A percentile compares a stretch with the other conserved stretches of the same genome.
phyloP scores from a whole-genome alignment of 2,329 filamentous ascomycete genomes.

The Aspergillus pseudoviridinutans region DNA sequence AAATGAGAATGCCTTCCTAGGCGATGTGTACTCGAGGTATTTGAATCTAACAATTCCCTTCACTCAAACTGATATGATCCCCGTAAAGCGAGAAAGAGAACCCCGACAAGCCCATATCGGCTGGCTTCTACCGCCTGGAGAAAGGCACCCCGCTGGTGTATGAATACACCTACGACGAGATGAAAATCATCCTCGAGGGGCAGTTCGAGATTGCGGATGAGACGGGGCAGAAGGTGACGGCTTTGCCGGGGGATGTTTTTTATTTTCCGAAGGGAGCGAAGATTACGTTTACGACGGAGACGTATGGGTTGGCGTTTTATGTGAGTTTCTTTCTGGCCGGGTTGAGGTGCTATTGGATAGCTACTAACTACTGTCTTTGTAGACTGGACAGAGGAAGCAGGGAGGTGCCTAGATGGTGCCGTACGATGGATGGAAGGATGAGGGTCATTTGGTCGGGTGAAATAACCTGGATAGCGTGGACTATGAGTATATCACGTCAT shows the following conservation, averaged over 20 bases:
- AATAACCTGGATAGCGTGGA: neutral
- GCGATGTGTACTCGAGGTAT: conserved; percentile 57
- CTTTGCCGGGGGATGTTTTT: conserved; percentile 62
- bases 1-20: conserved; percentile 65
- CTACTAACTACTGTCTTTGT: neutral
- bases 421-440: neutral
- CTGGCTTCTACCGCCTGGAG: conserved; percentile 64
- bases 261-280: conserved; percentile 64
- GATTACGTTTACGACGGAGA: conserved; percentile 62
- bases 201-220: conserved; percentile 62
- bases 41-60: neutral
- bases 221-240: conserved; percentile 57
- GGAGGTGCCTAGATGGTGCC: neutral
- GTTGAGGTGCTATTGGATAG: neutral
- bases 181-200: conserved; percentile 70
- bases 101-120: conserved; percentile 57
- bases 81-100: conserved; percentile 48
- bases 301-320: conserved; percentile 60
- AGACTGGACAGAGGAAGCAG: neutral
- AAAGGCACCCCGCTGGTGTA: conserved; percentile 65
- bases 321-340: conserved; percentile 25
- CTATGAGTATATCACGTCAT: neutral
- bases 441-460: neutral
- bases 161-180: conserved; percentile 67
- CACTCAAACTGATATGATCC: neutral